phyloP scores from a whole-genome alignment of 2,329 filamentous ascomycete genomes.

The Escovopsis sp. region DNA sequence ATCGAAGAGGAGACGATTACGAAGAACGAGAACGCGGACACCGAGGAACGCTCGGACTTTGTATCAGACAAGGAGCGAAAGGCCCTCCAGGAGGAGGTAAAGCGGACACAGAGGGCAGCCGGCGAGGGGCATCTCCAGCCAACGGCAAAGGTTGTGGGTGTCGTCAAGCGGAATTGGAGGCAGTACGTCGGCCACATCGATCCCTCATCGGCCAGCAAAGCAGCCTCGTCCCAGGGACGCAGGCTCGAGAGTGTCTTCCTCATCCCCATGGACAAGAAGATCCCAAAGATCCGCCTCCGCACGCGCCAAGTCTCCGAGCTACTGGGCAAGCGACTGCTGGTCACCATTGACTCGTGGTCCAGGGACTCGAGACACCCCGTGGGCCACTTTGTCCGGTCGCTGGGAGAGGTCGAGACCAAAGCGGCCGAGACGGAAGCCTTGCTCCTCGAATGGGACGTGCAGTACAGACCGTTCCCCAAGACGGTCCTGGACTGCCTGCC shows the following conservation, averaged over 20 bases:
- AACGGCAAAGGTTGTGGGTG: constrained; percentile 79
- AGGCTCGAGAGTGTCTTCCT: constrained; percentile 89
- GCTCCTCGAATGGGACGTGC: constrained; percentile 88
- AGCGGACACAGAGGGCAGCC: constrained; percentile 62
- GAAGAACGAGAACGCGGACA: constrained; percentile 85
- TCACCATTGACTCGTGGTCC: constrained; percentile 93
- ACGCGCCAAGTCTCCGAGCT: constrained; percentile 83
- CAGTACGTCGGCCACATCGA: constrained; percentile 97
- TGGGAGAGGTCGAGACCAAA: constrained; percentile 91
- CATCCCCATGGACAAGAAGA: constrained; percentile 93
- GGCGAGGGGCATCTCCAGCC: constrained; percentile 71
- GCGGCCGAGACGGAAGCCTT: constrained; percentile 95
- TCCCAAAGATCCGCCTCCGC: constrained; percentile 87
- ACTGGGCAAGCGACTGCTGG: constrained; percentile 77
- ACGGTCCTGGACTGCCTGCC: constrained; percentile 89
- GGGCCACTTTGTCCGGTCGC: constrained; percentile 83
- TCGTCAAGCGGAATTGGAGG: constrained; percentile 92
- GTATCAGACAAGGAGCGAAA: constrained; percentile 78
- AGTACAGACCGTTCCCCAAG: constrained; percentile 94
- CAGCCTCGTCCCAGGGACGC: constrained; percentile 58
- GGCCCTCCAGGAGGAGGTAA: constrained; percentile 83
- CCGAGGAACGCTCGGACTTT: constrained; percentile 59
- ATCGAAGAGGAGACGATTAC: constrained; percentile 87
- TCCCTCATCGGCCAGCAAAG: constrained; percentile 60
- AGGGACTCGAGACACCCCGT: constrained; percentile 82